These are phyloP conservation scores for Mortierella hygrophila DNA, from an alignment of 192 early-diverging fungal genomes.

Conservation along the genomic window DNA sequence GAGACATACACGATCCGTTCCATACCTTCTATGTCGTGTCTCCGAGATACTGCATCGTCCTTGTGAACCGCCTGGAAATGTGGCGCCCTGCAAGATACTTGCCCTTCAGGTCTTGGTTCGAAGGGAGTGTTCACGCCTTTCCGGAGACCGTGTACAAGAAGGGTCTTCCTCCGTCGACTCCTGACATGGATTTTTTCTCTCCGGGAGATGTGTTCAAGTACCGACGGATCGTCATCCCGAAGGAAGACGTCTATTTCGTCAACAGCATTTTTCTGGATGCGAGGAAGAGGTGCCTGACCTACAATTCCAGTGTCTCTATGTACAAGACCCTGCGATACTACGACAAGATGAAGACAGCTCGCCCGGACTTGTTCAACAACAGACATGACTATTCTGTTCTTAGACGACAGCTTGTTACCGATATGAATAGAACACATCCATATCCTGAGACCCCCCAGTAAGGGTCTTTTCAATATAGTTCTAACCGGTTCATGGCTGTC, in stretches of 20 bases:
- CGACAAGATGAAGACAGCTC: conserved; percentile 12
- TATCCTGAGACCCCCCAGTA: neutral
- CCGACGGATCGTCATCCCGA: conserved; percentile 21
- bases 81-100: neutral
- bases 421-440: conserved; percentile 18
- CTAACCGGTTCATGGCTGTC: too few relatives aligned
- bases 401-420: conserved; percentile 14
- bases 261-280: conserved; percentile 28
- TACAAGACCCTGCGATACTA: conserved; percentile 16
- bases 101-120: conserved; percentile 18
- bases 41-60: conserved; percentile 47
- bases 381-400: conserved; percentile 12
- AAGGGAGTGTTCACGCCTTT: neutral
- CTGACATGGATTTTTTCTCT: neutral
- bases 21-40: conserved; percentile 54
- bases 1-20: conserved; percentile 6
- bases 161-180: neutral
- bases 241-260: conserved; percentile 14
- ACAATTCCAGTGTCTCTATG: conserved; percentile 24
- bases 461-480: too few relatives aligned
- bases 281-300: conserved; percentile 10
- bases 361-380: neutral
- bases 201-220: conserved; percentile 30
- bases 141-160: conserved; percentile 1
- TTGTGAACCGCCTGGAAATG: conserved; percentile 13